Percentiles rank a stretch among this genome's conserved stretches.
These are phyloP conservation scores for Solanum pinnatisectum DNA, from an alignment of 257 asterid genomes.

Conservation along the genomic window DNA sequence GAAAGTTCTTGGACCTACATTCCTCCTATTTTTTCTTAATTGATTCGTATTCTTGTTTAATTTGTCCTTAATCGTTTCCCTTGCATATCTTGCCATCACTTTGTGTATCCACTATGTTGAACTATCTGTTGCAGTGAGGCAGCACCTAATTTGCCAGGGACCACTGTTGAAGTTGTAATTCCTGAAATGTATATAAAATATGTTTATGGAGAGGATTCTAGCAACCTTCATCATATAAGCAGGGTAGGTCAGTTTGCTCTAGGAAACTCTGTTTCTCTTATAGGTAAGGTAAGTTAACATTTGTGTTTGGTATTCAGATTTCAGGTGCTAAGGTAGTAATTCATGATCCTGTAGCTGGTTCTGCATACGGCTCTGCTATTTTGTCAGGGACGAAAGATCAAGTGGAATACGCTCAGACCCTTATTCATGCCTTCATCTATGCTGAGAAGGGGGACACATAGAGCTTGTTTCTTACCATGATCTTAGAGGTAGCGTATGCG, in stretches of 20 bases:
- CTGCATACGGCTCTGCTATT: constrained; percentile 3
- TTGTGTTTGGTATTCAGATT: neutral
- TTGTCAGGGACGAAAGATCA: constrained; percentile 10
- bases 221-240: constrained; percentile 1
- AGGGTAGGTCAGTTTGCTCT: neutral
- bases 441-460: neutral
- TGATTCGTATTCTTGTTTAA: neutral
- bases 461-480: neutral
- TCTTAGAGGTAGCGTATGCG: neutral
- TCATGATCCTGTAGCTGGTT: constrained; percentile 3
- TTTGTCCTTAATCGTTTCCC: neutral
- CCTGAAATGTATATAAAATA: constrained; percentile 5
- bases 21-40: neutral
- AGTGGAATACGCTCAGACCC: constrained; percentile 3
- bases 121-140: constrained; percentile 3
- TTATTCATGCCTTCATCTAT: constrained; percentile 9
- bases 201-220: constrained; percentile 9
- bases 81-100: neutral
- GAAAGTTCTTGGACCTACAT: neutral
- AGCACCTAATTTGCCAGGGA: neutral
- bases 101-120: neutral
- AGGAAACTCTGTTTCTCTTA: neutral
- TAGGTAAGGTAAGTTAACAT: neutral
- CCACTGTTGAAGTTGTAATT: constrained; percentile 2
- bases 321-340: constrained; percentile 12